These are phyloP conservation scores for Lichtheimia ramosa DNA, from an alignment of 371 early-diverging fungal species.

Conservation along the genomic window DNA sequence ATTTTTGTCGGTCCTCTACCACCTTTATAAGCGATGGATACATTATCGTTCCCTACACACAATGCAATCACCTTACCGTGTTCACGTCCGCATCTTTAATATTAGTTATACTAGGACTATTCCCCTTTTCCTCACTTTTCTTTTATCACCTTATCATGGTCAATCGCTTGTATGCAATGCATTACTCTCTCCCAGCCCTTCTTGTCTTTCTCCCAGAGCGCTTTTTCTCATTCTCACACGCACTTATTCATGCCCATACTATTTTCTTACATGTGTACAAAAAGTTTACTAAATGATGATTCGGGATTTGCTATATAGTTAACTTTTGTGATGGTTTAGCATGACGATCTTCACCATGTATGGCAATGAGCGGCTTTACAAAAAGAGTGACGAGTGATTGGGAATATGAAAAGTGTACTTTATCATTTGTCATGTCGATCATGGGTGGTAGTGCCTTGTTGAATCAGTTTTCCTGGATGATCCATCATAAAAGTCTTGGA, in stretches of 20 bases:
- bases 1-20: too few relatives aligned
- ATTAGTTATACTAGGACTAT: background rate
- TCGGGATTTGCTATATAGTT: conserved; percentile 2
- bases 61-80: too few relatives aligned
- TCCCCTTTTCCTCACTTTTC: background rate
- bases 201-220: background rate
- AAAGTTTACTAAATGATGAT: conserved; percentile 3
- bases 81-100: too few relatives aligned
- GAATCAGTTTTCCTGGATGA: conserved; percentile 16
- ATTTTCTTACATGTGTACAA: background rate
- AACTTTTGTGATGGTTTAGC: background rate
- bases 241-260: background rate
- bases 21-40: too few relatives aligned
- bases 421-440: conserved; percentile 13
- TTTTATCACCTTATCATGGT: background rate
- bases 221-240: background rate
- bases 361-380: conserved; percentile 4
- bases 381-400: background rate
- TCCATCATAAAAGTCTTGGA: conserved; percentile 19
- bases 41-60: too few relatives aligned
- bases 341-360: conserved; percentile 12
- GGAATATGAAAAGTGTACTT: too few relatives aligned
- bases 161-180: background rate
- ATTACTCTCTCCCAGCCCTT: background rate
- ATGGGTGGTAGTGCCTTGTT: conserved; percentile 1